Evolutionary conservation across 495 filamentous ascomycete species (phyloP), one percentile per base, ranked within the genome.

Genomic region (Cercophora samala): DNA sequence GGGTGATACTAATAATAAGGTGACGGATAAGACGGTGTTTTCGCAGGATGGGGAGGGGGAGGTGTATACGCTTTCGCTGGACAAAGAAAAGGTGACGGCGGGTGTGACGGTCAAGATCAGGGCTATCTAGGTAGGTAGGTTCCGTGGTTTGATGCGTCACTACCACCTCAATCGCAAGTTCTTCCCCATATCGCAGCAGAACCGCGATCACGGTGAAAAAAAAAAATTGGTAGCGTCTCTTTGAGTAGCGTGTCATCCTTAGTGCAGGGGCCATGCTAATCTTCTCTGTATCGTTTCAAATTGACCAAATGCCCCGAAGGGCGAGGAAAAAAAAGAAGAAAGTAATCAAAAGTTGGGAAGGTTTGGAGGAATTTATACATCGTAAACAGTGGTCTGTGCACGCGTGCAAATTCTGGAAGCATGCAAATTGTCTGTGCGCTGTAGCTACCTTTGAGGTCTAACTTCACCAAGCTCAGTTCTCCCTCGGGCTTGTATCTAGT

Each of bases 221-320:
- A 87, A 89, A 90, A 90, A 90, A 88, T 90, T 82, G 85, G 84
- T 90, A 91, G 90, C 89, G 89, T 92, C 91, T 93, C 91, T 93
- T 93, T 93, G 90, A 91, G 92, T 91, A 93, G 92, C 91, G 92
- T 96, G 91, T 96, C 93, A 96, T 96, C 93, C 93, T 97, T 97
- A 95, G 93, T 96, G 92, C 93, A 97, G 93, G 93, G 93, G 93
- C 93, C 92, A 97, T 97, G 93, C 93, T 96, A 96, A 93, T 93
- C 89, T 93, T 93, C 90, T 93, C 88, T 91, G 75, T 77, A 74
- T 73, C 70, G 74, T 74, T 77, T 74, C 74, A 77, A 72, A 74
- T 74, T 77, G 75, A 76, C 75, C 75, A 74, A 71, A 75, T 76
- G 71, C 66, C 71, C 72, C 74, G 69, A 69, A 73, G 70, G 68